A percentile compares a stretch with the other conserved stretches of the same genome.
Conservation (phyloP, 192 early-diverging fungal genomes). For the Linderina pennispora region DNA sequence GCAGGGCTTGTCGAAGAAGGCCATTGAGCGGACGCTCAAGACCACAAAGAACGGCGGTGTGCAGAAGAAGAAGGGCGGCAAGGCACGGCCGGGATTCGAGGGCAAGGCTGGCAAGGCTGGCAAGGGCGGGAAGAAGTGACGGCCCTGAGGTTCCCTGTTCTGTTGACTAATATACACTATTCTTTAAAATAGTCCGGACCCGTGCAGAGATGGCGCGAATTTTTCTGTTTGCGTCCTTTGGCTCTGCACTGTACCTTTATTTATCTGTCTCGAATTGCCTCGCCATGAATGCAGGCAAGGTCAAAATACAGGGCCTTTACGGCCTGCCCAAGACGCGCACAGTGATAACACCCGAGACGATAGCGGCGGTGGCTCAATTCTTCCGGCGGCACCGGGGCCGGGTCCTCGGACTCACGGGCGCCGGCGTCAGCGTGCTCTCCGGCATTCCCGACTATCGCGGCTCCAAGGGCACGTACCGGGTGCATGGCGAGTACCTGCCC, state of each 20-base stretch:
- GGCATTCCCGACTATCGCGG: slow-evolving; percentile 87
- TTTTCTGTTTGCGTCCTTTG: no score
- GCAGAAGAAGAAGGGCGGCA: slow-evolving; percentile 7
- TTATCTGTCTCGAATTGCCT: no score
- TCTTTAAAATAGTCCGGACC: no score
- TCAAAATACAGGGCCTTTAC: slow-evolving; percentile 36
- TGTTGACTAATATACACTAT: no score
- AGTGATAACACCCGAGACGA: slow-evolving; percentile 14
- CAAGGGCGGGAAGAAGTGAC: slow-evolving; percentile 2
- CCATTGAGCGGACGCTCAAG: slow-evolving; percentile 42
- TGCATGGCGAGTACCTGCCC: slow-evolving; percentile 74
- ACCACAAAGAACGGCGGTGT: neutral
- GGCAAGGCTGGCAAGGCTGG: slow-evolving; percentile 21
- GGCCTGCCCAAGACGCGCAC: slow-evolving; percentile 22
- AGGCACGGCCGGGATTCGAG: slow-evolving; percentile 45
- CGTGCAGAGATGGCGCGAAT: no score
- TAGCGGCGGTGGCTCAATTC: slow-evolving; percentile 12
- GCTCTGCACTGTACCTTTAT: no score
- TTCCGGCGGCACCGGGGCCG: slow-evolving; percentile 23
- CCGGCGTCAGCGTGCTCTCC: slow-evolving; percentile 58
- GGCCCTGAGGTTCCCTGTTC: no score
- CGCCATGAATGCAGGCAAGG: slow-evolving; percentile 1
- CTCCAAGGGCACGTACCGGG: slow-evolving; percentile 59
- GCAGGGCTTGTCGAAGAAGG: slow-evolving; percentile 61
- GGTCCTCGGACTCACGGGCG: slow-evolving; percentile 34